Percentiles rank a stretch among this genome's conserved stretches.
Evolutionary conservation across 176 grass and related monocot genomes (phyloP).

Genomic region (Pharus latifolius): DNA sequence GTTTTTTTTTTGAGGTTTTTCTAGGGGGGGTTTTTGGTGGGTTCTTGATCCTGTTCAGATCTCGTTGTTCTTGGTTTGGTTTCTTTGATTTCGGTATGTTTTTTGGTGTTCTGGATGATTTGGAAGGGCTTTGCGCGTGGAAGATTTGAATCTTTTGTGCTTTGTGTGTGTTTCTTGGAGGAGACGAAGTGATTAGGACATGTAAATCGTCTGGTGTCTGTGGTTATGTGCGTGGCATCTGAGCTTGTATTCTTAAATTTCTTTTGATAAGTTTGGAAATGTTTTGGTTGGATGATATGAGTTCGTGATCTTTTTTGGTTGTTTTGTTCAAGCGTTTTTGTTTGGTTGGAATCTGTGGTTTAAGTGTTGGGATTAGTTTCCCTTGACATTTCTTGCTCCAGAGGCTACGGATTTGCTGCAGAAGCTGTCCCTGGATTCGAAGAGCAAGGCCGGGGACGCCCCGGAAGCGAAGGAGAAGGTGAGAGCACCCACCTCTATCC

Average conservation of each 20-base stretch:
- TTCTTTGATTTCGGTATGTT: not conserved
- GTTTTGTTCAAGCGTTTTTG: not conserved
- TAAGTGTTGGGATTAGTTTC: not conserved
- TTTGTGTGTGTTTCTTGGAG: not conserved
- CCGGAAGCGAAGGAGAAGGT: constrained; percentile 34
- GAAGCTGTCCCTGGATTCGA: constrained; percentile 39
- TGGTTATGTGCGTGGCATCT: not conserved
- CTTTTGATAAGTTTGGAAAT: not conserved
- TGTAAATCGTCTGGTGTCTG: not conserved
- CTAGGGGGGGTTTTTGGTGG: not conserved
- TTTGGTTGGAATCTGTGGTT: not conserved
- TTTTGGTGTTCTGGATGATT: not conserved
- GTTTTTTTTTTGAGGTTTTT: not conserved
- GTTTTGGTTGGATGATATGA: not conserved
- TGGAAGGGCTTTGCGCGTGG: not conserved
- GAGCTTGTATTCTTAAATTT: not conserved
- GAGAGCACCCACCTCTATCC: not conserved
- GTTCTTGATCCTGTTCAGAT: not conserved
- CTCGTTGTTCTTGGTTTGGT: not conserved
- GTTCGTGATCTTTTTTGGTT: not conserved
- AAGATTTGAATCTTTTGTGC: not conserved
- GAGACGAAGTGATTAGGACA: not conserved
- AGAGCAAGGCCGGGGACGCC: constrained; percentile 10
- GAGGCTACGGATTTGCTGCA: constrained; percentile 53
- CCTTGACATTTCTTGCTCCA: constrained; percentile 26